Evolutionary conservation across 2,329 filamentous ascomycete species (phyloP).

Genomic region (Aureobasidium melanogenum): DNA sequence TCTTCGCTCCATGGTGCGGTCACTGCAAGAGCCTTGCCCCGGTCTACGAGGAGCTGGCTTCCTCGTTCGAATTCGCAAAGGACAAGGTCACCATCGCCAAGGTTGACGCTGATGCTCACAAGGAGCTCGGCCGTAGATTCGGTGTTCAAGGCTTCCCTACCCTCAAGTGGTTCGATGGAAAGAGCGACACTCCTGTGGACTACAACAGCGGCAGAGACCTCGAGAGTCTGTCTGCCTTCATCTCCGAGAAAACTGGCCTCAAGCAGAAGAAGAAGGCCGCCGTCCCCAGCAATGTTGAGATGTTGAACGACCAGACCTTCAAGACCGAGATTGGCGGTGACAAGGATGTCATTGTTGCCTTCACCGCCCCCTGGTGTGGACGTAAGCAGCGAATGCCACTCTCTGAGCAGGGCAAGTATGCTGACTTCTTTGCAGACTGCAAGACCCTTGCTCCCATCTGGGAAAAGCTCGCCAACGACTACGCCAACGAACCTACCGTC

Average conservation of each 20-base stretch:
- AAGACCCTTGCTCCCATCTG: slow-evolving; percentile 85
- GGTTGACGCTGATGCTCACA: slow-evolving; percentile 89
- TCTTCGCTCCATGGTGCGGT: slow-evolving; percentile 97
- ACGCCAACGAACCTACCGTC: slow-evolving; percentile 66
- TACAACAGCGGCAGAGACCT: slow-evolving; percentile 83
- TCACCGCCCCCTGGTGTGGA: slow-evolving; percentile 97
- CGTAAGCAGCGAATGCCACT: slow-evolving; percentile 51
- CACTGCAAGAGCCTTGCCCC: slow-evolving; percentile 98
- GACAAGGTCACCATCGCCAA: slow-evolving; percentile 82
- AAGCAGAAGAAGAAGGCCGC: slow-evolving; percentile 68
- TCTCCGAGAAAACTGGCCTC: slow-evolving; percentile 77
- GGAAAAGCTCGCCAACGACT: slow-evolving; percentile 80
- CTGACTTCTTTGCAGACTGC: slow-evolving; percentile 60
- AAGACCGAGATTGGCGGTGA: slow-evolving; percentile 68
- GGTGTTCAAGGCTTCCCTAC: slow-evolving; percentile 93
- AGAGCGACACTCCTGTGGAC: slow-evolving; percentile 73
- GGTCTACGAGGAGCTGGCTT: slow-evolving; percentile 82
- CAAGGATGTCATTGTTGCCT: slow-evolving; percentile 87
- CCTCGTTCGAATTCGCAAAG: slow-evolving; percentile 62
- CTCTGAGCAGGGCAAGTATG: slow-evolving; percentile 8
- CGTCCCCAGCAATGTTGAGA: slow-evolving; percentile 64
- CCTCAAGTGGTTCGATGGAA: slow-evolving; percentile 95
- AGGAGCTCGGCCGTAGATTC: slow-evolving; percentile 73
- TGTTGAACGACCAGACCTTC: slow-evolving; percentile 74
- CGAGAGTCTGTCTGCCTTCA: slow-evolving; percentile 72